phyloP scores from a whole-genome alignment of 345 rosid genomes.

The Dovyalis caffra region DNA sequence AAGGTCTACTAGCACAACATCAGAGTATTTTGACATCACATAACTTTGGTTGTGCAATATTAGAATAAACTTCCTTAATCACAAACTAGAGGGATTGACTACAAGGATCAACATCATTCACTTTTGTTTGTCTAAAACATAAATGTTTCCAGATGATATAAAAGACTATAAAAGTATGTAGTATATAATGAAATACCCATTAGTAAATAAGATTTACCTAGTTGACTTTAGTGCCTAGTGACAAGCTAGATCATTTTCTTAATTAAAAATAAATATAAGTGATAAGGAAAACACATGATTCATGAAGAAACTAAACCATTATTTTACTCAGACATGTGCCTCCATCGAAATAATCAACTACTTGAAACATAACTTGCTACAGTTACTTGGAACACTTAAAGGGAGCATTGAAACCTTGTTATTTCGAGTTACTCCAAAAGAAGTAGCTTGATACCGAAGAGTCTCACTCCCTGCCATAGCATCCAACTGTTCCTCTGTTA shows the following conservation, averaged over 20 bases:
- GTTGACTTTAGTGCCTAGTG: too few relatives aligned
- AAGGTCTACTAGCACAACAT: background rate
- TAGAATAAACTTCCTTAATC: background rate
- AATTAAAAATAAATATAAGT: background rate
- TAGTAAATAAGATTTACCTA: too few relatives aligned
- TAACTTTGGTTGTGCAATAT: background rate
- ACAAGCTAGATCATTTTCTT: background rate
- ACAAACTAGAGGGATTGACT: background rate
- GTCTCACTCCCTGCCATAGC: slow-evolving; percentile 99
- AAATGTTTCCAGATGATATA: background rate
- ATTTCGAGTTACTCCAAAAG: slow-evolving; percentile 83
- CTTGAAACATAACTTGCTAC: background rate
- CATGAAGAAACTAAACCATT: background rate
- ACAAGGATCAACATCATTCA: background rate
- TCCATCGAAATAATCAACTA: background rate
- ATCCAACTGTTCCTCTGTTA: slow-evolving; percentile 98
- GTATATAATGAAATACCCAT: too few relatives aligned
- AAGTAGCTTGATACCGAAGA: slow-evolving; percentile 91
- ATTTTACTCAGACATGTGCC: background rate
- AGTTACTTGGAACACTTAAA: background rate
- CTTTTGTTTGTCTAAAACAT: background rate
- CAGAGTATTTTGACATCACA: background rate
- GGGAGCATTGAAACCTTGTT: slow-evolving; percentile 61
- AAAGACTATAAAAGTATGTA: background rate
- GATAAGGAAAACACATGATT: background rate